Evolutionary conservation across 2,329 filamentous ascomycete species (phyloP).

Genomic region (Colletotrichum coccodes): DNA sequence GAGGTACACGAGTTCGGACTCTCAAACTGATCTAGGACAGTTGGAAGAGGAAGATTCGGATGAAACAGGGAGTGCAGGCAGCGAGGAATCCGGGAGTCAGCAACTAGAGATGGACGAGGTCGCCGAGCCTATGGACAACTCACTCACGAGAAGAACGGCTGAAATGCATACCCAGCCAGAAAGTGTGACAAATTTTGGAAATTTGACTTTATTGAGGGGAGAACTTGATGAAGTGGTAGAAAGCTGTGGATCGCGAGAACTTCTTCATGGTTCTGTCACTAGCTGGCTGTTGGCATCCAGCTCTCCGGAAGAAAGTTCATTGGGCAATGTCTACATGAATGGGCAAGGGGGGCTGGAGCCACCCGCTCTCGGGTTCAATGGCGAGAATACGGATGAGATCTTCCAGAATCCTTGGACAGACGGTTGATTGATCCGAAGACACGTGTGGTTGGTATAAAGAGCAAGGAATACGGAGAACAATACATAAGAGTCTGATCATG

Average conservation of each 20-base stretch:
- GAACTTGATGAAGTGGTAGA: background rate
- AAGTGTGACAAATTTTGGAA: background rate
- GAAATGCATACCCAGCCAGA: background rate
- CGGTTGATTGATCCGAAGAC: background rate
- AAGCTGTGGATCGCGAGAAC: background rate
- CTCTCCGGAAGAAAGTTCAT: background rate
- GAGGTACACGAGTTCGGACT: background rate
- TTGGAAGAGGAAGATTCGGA: background rate
- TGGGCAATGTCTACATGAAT: background rate
- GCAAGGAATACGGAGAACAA: too few species aligned
- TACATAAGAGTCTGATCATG: too few species aligned
- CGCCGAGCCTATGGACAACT: background rate
- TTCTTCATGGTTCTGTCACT: background rate
- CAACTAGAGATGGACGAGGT: background rate
- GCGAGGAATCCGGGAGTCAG: background rate
- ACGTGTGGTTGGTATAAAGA: too few species aligned
- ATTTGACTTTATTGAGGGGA: background rate
- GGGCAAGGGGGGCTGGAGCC: background rate
- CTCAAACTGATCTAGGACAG: background rate
- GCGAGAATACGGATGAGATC: slow-evolving; percentile 24
- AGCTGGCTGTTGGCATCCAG: background rate
- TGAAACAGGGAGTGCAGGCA: background rate
- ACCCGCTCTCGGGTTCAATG: slow-evolving; percentile 42
- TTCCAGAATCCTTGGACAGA: background rate
- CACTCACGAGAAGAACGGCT: background rate